Evolutionary conservation across 495 filamentous ascomycete genomes (phyloP).

Genomic region (Achaetomiella virescens): DNA sequence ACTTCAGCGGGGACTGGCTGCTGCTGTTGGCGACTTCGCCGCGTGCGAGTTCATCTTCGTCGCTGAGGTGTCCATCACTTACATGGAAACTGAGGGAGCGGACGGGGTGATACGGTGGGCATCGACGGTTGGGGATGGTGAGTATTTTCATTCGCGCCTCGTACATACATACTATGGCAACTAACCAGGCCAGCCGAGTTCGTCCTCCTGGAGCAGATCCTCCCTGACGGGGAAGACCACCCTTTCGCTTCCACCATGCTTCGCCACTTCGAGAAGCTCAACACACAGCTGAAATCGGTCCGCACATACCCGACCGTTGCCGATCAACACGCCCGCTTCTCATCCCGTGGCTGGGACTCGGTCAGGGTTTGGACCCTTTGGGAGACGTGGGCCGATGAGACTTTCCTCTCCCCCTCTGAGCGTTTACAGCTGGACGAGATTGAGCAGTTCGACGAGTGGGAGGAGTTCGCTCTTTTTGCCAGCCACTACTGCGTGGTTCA

Average conservation of each 20-base stretch:
- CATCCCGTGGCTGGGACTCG: constrained; percentile 54
- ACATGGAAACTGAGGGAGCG: constrained; percentile 74
- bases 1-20: constrained; percentile 51
- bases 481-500: constrained; percentile 80
- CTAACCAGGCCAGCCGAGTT: constrained; percentile 47
- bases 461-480: constrained; percentile 83
- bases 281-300: constrained; percentile 68
- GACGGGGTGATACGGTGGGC: constrained; percentile 70
- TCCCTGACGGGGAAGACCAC: constrained; percentile 68
- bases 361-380: constrained; percentile 62
- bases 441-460: constrained; percentile 93
- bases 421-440: constrained; percentile 54
- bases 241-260: constrained; percentile 89
- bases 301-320: constrained; percentile 58
- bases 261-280: constrained; percentile 71
- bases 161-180: not conserved
- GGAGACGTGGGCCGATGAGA: constrained; percentile 67
- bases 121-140: constrained; percentile 56
- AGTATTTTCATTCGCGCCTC: not conserved
- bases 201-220: constrained; percentile 82
- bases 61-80: constrained; percentile 85
- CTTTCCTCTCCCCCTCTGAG: constrained; percentile 51
- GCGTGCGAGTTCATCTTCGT: constrained; percentile 65
- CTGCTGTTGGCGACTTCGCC: constrained; percentile 44
- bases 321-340: constrained; percentile 63